A percentile compares a stretch with the other conserved stretches of the same genome.
phyloP scores from a whole-genome alignment of 106 monocot species.

The Allium cepa region DNA sequence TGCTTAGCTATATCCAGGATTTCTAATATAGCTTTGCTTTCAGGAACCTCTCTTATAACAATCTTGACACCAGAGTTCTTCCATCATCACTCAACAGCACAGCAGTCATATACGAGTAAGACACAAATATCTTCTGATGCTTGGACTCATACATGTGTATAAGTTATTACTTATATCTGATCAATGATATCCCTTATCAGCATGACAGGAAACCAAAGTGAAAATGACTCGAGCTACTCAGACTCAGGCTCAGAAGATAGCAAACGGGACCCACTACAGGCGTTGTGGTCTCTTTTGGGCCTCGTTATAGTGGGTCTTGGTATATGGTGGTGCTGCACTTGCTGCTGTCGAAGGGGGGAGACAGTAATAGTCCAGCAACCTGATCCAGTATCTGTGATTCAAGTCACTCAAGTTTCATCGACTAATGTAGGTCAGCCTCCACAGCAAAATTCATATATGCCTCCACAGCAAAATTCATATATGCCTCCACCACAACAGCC shows the following conservation, averaged over 20 bases:
- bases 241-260: neutral
- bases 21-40: neutral
- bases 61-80: constrained; percentile 1
- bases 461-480: too few species aligned
- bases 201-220: neutral
- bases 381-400: too few species aligned
- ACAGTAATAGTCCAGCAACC: too few species aligned
- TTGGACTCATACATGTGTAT: neutral
- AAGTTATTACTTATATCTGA: neutral
- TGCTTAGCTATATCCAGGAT: too few species aligned
- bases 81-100: neutral
- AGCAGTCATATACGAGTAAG: neutral
- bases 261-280: neutral
- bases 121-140: neutral
- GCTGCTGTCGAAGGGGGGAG: too few species aligned
- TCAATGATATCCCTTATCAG: neutral
- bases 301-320: neutral
- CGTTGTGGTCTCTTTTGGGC: neutral
- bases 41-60: constrained; percentile 8
- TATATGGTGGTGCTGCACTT: neutral
- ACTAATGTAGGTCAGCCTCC: too few species aligned
- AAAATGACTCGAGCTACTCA: neutral
- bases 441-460: too few species aligned
- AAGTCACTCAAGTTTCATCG: too few species aligned
- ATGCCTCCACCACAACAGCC: too few species aligned